Evolutionary conservation across 1,139 yeast species (phyloP), one percentile per base, ranked within the genome.

Genomic region (Nakaseomyces glabratus): DNA sequence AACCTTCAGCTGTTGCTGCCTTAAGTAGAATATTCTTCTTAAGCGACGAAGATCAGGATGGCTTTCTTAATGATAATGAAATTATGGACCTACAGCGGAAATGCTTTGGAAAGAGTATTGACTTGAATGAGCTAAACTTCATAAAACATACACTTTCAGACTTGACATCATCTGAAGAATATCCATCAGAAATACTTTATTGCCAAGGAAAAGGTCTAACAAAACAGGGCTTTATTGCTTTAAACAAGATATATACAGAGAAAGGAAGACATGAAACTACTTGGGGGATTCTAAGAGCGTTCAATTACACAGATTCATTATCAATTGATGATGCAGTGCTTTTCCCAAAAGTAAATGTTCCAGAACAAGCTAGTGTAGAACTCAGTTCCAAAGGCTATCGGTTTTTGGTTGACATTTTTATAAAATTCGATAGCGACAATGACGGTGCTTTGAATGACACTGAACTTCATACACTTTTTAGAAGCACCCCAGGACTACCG

Each of bases 401-500:
- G 43, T 90, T 90, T 53, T 66, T 90, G 41, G 97, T 90, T 6
- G 97, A 90, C 51, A 61, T 90, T 31, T 90, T 90, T 52, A 62
- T 88, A 13, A 68, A 82, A 34, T 90, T 84, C 49, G 98, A 90
- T 53, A 79, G 77, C 49, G 97, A 90, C 54, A 90, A 88, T 52
- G 98, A 90, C 54, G 98, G 98, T 20, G 97, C 97, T 0, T 63
- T 90, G 36, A 82, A 76, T 50, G 82, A 82, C 28, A 56, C 56
- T 4, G 98, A 90, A 51, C 61, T 90, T 22, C 57, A 60, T 2
- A 66, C 71, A 10, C 61, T 90, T 35, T 88, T 90, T 52, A 69
- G 71, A 36, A 93, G 95, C 22, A 88, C 97, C 0, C 96, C 97
- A 0, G 97, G 97, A 0, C 69, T 86, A 3, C 98, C 98, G 0